Evolutionary conservation across 179 eudicot genomes (phyloP).

Genomic region (Silene noctiflora): DNA sequence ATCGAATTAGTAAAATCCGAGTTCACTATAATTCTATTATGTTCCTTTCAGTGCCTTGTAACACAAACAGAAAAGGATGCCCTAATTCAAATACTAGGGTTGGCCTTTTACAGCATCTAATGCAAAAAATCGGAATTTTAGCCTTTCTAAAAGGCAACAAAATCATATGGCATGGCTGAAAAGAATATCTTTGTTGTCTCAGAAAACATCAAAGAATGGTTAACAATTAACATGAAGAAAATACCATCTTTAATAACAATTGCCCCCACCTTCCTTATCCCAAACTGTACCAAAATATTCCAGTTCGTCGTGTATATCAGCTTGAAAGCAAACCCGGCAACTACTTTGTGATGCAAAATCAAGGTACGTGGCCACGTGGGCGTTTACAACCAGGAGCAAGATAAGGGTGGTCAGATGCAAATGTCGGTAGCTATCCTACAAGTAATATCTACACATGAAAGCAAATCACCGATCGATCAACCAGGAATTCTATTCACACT

Average conservation of each 20-base stretch:
- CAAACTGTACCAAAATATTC: conserved; percentile 12
- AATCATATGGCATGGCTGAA: conserved; percentile 4
- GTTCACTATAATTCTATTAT: no score
- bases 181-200: neutral
- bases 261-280: conserved; percentile 8
- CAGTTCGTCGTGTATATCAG: neutral
- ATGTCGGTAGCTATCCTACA: no score
- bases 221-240: neutral
- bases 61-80: no score
- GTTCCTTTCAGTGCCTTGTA: no score
- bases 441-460: neutral
- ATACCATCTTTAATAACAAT: conserved; percentile 1
- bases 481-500: neutral
- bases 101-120: no score
- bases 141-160: conserved; percentile 17
- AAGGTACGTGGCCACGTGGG: no score
- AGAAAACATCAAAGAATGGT: neutral
- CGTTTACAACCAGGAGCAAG: no score
- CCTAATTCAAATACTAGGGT: no score
- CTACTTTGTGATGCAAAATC: neutral
- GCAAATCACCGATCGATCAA: neutral
- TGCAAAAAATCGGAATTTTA: neutral
- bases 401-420: no score
- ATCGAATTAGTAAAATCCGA: no score
- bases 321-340: no score